phyloP scores from a whole-genome alignment of 2,329 filamentous ascomycete species.

The Pseudogymnoascus sp. region DNA sequence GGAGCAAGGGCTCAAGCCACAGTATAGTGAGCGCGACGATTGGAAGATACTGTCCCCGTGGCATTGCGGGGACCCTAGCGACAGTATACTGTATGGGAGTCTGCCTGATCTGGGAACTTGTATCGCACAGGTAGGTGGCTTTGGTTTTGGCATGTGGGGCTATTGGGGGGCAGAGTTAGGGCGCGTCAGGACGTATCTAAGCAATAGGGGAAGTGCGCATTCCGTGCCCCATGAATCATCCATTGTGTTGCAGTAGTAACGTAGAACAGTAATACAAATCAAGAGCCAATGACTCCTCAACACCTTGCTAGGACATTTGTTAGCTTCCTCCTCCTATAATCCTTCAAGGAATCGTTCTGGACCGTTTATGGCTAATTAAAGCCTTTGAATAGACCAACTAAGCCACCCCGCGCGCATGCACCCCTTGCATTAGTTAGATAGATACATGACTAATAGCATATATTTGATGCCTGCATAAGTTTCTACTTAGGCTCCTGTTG shows the following conservation, averaged over 20 bases:
- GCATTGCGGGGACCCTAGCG: not conserved
- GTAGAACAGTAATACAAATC: not conserved
- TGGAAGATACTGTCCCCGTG: not conserved
- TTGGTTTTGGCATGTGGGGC: not conserved
- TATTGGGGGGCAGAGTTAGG: not conserved
- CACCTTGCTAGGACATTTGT: not conserved
- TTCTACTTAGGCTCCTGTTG: too few species aligned
- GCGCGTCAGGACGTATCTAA: not conserved
- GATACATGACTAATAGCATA: too few species aligned
- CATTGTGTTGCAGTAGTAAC: not conserved
- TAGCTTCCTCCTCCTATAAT: not conserved
- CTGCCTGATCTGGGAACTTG: not conserved
- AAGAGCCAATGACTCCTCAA: not conserved
- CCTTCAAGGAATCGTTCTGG: not conserved
- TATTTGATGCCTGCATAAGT: too few species aligned
- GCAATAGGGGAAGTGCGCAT: not conserved
- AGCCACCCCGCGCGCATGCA: too few species aligned
- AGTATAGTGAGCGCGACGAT: not conserved
- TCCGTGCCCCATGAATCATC: not conserved
- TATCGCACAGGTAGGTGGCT: not conserved
- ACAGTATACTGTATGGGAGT: not conserved
- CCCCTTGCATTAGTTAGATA: too few species aligned
- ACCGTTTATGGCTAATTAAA: too few species aligned
- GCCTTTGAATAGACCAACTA: too few species aligned
- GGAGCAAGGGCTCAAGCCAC: not conserved